Evolutionary conservation across 2,329 filamentous ascomycete genomes (phyloP), one percentile per base, ranked within the genome.

Genomic region (Xylariaceae sp.): DNA sequence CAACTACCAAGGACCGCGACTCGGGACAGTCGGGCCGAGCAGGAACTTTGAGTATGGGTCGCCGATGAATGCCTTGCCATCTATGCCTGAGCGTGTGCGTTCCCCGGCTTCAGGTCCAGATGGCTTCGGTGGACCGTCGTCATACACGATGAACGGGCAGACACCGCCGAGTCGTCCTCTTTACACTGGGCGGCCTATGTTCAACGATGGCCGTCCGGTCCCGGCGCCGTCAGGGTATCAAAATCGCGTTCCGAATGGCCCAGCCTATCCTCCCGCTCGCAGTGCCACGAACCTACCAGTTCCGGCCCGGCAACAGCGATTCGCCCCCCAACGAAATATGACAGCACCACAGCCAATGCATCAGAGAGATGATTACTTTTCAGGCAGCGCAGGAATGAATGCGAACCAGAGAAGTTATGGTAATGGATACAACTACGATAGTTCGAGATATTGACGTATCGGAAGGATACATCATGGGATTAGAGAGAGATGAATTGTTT

Each of bases 291-390:
- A 73, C 1, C 74, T 74, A 3, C 62, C 74, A 12, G 68, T 73
- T 23, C 65, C 68, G 8, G 64, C 61, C 6, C 66, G 72, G 23
- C 73, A 69, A 31, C 71, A 70, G 34, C 73, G 70, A 11, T 71
- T 73, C 33, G 65, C 74, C 24, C 76, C 77, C 1, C 74, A 75
- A 60, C 74, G 80, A 47, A 80, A 77, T 53, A 75, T 81, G 74
- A 81, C 79, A 19, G 76, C 75, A 3, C 76, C 77, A 3, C 64
- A 75, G 51, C 72, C 74, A 12, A 64, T 67, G 24, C 67, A 71
- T 40, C 67, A 65, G 34, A 63, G 65, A 14, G 66, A 69, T 36
- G 65, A 67, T 21, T 71, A 71, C 31, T 72, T 67, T 50, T 62
- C 62, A 26, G 54, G 68, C 19, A 68, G 70, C 24, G 61, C 67